Conservation (phyloP, 1,284 basidiomycete species). For the Ceratobasidium sp. region DNA sequence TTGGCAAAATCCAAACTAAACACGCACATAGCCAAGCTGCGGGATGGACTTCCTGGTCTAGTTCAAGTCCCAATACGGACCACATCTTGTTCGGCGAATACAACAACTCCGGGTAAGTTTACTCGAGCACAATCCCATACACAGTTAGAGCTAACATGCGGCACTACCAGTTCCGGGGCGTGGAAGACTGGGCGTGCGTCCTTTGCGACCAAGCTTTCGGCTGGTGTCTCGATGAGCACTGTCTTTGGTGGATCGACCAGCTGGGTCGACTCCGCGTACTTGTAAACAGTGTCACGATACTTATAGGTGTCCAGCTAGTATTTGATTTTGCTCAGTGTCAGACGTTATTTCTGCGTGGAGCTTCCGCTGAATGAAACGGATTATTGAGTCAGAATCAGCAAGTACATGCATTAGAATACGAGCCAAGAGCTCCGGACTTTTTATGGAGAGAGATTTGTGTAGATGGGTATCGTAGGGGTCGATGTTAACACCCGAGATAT, state of each 20-base stretch:
- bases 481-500: too few species aligned
- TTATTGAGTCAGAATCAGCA: too few species aligned
- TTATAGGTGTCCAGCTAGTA: neutral
- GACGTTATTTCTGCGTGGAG: too few species aligned
- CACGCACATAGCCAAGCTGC: slow-evolving; percentile 43
- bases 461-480: too few species aligned
- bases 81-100: slow-evolving; percentile 51
- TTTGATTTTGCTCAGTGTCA: too few species aligned
- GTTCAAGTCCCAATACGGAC: slow-evolving; percentile 46
- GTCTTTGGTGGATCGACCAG: slow-evolving; percentile 50
- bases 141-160: neutral
- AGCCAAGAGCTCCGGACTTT: too few species aligned
- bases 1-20: neutral
- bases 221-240: slow-evolving; percentile 45
- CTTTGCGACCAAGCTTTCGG: slow-evolving; percentile 44
- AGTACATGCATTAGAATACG: too few species aligned
- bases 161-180: neutral
- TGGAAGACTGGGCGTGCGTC: slow-evolving; percentile 39
- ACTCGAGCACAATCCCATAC: neutral
- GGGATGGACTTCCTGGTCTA: slow-evolving; percentile 49
- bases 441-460: too few species aligned
- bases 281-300: slow-evolving; percentile 19
- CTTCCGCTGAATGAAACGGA: too few species aligned
- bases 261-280: slow-evolving; percentile 49
- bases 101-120: slow-evolving; percentile 47